Conservation (phyloP, 164 flowering plant species). For the Macadamia integrifolia region DNA sequence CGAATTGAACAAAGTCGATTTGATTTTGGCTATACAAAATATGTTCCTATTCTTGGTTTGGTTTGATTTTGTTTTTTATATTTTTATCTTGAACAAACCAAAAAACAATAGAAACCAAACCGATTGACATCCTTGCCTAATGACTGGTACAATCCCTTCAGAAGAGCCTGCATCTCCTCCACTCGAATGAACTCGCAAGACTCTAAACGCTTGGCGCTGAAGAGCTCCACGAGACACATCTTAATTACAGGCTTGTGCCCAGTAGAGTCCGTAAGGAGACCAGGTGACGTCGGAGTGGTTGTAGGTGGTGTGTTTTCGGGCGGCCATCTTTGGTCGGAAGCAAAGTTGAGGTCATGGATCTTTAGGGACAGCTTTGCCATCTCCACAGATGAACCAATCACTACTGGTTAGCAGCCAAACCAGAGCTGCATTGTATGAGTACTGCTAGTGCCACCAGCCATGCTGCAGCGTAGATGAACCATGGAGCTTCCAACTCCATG, state of each 20-base stretch:
- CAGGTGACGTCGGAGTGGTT: constrained; percentile 67
- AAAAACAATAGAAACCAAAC: too few species aligned
- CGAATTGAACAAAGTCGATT: too few species aligned
- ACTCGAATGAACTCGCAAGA: constrained; percentile 59
- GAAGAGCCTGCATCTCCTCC: constrained; percentile 40
- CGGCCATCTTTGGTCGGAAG: constrained; percentile 59
- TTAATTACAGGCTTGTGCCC: constrained; percentile 72
- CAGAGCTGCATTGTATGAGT: constrained; percentile 42
- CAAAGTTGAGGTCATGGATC: constrained; percentile 55
- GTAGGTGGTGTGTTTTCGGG: constrained; percentile 70
- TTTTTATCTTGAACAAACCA: too few species aligned
- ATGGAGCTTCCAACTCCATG: too few species aligned
- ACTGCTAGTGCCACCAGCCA: too few species aligned
- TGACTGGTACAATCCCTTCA: constrained; percentile 18
- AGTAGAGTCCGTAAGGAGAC: constrained; percentile 74
- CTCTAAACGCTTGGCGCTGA: constrained; percentile 54
- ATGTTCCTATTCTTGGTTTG: too few species aligned
- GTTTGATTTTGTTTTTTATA: too few species aligned
- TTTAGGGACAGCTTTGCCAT: constrained; percentile 56
- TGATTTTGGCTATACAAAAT: too few species aligned
- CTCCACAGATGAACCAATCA: constrained; percentile 69
- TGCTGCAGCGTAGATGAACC: too few species aligned
- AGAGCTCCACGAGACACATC: constrained; percentile 62
- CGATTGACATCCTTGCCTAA: too few species aligned
- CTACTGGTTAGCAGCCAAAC: constrained; percentile 56